Conservation (phyloP, 345 rosid genomes). For the Noccaea caerulescens region DNA sequence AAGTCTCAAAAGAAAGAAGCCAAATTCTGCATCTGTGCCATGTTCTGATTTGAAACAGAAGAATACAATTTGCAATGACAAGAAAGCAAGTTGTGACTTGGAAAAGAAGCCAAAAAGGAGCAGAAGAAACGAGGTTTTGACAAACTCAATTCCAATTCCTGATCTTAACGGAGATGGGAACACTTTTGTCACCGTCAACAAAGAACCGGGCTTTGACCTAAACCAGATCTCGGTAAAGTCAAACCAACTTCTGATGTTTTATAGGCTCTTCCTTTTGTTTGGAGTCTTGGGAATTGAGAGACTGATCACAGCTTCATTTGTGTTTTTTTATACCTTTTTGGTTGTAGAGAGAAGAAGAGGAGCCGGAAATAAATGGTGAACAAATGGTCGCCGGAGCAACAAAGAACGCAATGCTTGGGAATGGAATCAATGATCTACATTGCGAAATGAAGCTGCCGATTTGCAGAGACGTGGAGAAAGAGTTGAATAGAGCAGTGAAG, state of each 20-base stretch:
- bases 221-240: constrained; percentile 79
- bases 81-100: constrained; percentile 46
- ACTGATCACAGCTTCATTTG: neutral
- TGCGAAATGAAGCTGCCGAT: constrained; percentile 56
- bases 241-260: constrained; percentile 11
- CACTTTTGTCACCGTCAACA: constrained; percentile 37
- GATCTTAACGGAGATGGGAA: constrained; percentile 56
- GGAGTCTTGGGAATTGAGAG: constrained; percentile 10
- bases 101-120: constrained; percentile 47
- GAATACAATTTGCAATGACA: constrained; percentile 34
- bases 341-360: constrained; percentile 82
- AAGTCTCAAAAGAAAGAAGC: constrained; percentile 43
- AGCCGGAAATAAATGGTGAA: constrained; percentile 50
- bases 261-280: neutral
- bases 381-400: constrained; percentile 53
- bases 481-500: constrained; percentile 63
- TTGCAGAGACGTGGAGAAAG: constrained; percentile 64
- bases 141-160: constrained; percentile 29
- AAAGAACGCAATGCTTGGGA: constrained; percentile 44
- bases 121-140: constrained; percentile 39
- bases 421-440: constrained; percentile 55
- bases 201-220: constrained; percentile 67
- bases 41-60: constrained; percentile 47
- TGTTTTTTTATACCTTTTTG: no score
- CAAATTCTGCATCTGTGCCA: constrained; percentile 28